Base-by-base conservation (phyloP, 371 early-diverging fungal species). In the Circinella minor region DNA sequence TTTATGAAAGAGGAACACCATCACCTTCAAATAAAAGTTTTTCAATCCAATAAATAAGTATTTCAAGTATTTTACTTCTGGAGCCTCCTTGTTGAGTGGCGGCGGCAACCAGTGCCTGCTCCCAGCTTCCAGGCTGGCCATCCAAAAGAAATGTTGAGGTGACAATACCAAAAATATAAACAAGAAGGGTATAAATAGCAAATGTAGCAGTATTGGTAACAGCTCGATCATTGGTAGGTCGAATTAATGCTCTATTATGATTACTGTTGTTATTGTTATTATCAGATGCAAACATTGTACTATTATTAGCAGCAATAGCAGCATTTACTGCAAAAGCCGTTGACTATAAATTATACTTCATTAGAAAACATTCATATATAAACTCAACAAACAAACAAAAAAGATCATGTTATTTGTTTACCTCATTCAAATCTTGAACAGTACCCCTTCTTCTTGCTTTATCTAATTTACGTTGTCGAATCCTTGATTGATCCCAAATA, bases 141-240 rank as follows among this genome's bases (percentile, higher is more conserved):
- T 86, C 86, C 60, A 86, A 72, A 17, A 86, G 65, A 64, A 86
- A 86, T 0, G 85, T 83, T 38, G 85, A 84, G 9, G 86, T 86
- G 54, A 86, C 81, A 62, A 86, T 86, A 57, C 86, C 86, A 71
- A 86, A 86, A 63, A 84, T 78, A 75, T 86, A 86, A 20, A 86
- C 79, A 18, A 84, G 66, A 13, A 86, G 74, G 15, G 86, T 86
- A 68, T 86, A 86, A 13, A 86, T 63, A 10, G 84, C 86, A 76
- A 86, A 86, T 10, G 86, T 86, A 2, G 83, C 81, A 1, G 86
- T 86, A 61, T 80, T 82, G 51, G 80, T 83, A 7, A 86, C 78
- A 6, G 83, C 74, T 20, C 77, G 73, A 47, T 84, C 81, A 57
- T 82, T 79, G 15, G 71, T 27, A 27, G 27, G 68, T 65, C 55